Evolutionary conservation across 129 eudicot species (phyloP), one percentile per base, ranked within the genome.

Genomic region (Centaurea solstitialis): DNA sequence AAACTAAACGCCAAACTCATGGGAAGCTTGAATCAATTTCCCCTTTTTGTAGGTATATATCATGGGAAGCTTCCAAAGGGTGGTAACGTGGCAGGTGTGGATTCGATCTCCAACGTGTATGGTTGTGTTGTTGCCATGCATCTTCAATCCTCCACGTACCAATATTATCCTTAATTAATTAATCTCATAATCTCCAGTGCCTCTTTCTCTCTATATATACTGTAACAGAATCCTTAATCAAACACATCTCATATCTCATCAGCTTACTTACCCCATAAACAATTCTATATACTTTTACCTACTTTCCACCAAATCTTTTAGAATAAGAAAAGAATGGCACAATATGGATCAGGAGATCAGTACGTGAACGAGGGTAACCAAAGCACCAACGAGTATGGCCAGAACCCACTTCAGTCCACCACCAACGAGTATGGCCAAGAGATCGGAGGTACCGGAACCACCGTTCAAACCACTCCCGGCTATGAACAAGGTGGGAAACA

Each of bases 341-440:
- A 79, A 79, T 67, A 74, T 57, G 80, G 84, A 30, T 70, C 74
- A 84, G 74, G 87, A 43, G 78, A 64, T 65, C 8, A 39, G 37
- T 61, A 66, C 83, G 37, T 7, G 33, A 69, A 50, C 39, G 86
- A 79, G 40, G 84, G 72, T 12, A 64, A 50, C 43, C 18, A 79
- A 26, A 40, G 26, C 4, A 30, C 18, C 38, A 12, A 76, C 6
- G 79, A 74, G 65, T 18, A 76, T 17, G 67, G 0, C 12, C 81
- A 26, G 1, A 82, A 82, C 81, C 86, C 65, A 76, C 82, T 82
- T 30, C 82, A 76, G 4, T 73, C 85, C 13, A 24, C 74, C 22
- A 40, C 62, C 30, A 2, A 1, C 15, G 74, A n/a, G n/a, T 11
- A 30, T n/a, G 73, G 81, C 7, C 59, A 84, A 26, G 74, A 28